These are phyloP conservation scores for Tylopilus sp. DNA, from an alignment of 1,284 basidiomycete genomes.

Conservation along the genomic window DNA sequence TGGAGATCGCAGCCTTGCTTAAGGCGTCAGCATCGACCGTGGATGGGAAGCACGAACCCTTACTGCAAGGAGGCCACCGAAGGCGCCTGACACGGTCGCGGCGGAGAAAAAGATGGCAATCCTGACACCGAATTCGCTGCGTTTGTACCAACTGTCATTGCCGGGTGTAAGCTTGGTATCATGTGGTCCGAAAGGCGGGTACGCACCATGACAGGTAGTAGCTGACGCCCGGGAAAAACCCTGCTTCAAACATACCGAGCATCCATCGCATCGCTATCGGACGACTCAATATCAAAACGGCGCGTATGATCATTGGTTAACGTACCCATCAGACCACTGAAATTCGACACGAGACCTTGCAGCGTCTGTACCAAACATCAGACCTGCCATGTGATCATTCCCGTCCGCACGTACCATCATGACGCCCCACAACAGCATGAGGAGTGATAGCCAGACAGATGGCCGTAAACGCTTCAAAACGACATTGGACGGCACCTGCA, in stretches of 20 bases:
- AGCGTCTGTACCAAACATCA: slow-evolving; percentile 59
- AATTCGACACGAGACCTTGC: slow-evolving; percentile 76
- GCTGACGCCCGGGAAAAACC: slow-evolving; percentile 69
- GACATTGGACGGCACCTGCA: slow-evolving; percentile 73
- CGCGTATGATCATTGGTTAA: no score
- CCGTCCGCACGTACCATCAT: slow-evolving; percentile 64
- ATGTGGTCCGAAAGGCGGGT: background rate
- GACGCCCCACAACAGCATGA: slow-evolving; percentile 78
- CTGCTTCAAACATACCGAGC: slow-evolving; percentile 78
- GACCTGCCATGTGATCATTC: background rate
- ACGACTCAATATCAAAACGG: slow-evolving; percentile 2
- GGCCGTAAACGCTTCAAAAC: slow-evolving; percentile 79
- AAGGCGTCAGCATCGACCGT: background rate
- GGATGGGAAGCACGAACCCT: slow-evolving; percentile 25
- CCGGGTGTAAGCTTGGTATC: background rate
- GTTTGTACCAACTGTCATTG: slow-evolving; percentile 68
- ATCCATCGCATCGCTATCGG: slow-evolving; percentile 69
- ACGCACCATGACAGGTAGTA: slow-evolving; percentile 76
- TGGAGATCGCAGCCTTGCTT: slow-evolving; percentile 70
- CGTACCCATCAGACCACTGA: slow-evolving; percentile 70
- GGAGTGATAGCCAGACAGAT: slow-evolving; percentile 70
- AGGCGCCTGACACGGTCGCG: slow-evolving; percentile 77
- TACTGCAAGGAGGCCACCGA: slow-evolving; percentile 76
- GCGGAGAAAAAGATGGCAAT: slow-evolving; percentile 82
- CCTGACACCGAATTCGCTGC: slow-evolving; percentile 74